These are phyloP conservation scores for Cenchrus fungigraminus DNA, from an alignment of 176 grass and related monocot species.

Conservation along the genomic window DNA sequence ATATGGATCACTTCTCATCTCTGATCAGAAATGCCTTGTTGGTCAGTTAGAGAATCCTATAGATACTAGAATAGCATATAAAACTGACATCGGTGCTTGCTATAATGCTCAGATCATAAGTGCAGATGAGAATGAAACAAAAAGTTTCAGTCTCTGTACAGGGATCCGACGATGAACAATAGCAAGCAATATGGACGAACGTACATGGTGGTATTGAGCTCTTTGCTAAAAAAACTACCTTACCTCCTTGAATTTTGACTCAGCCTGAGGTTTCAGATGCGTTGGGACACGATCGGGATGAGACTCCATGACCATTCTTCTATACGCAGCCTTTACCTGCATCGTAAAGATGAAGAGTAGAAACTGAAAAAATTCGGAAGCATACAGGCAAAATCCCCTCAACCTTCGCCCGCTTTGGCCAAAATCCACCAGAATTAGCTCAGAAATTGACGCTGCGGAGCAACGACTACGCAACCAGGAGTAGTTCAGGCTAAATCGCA, in stretches of 20 bases:
- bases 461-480: background rate
- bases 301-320: constrained; percentile 71
- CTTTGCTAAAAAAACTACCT: background rate
- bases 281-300: constrained; percentile 71
- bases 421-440: constrained; percentile 1
- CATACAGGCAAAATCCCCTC: background rate
- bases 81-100: background rate
- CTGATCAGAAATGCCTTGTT: background rate
- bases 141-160: background rate
- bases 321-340: constrained; percentile 85
- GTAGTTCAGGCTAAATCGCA: background rate
- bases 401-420: background rate
- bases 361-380: constrained; percentile 8
- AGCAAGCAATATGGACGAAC: background rate
- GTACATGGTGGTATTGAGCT: background rate
- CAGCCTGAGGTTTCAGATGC: constrained; percentile 72
- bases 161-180: background rate
- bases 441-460: background rate
- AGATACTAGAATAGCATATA: too few relatives aligned
- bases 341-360: background rate
- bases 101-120: background rate
- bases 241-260: constrained; percentile 83
- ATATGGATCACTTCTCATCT: background rate
- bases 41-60: background rate
- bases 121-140: constrained; percentile 26